These are phyloP conservation scores for Nicotiana paniculata DNA, from an alignment of 257 asterid species.

Conservation along the genomic window DNA sequence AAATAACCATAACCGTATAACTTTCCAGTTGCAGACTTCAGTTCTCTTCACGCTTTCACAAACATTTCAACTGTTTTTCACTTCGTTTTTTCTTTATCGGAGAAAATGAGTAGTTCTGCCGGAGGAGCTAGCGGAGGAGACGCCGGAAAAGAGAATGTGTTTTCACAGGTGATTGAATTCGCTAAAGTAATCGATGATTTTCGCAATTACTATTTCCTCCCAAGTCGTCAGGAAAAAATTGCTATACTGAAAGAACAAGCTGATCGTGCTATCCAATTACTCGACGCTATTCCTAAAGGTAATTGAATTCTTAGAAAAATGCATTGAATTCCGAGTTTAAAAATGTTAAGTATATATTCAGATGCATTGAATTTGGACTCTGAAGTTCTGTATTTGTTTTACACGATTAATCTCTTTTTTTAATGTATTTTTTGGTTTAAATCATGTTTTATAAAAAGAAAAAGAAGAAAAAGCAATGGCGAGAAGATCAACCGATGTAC, in stretches of 20 bases:
- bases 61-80: too few relatives aligned
- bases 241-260: not conserved
- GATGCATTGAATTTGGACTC: not conserved
- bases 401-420: not conserved
- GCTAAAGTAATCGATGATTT: not conserved
- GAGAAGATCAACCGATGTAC: too few relatives aligned
- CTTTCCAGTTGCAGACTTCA: not conserved
- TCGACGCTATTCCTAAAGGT: not conserved
- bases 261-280: not conserved
- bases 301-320: too few relatives aligned
- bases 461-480: too few relatives aligned
- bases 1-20: too few relatives aligned
- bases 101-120: too few relatives aligned
- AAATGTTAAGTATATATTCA: not conserved
- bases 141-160: not conserved
- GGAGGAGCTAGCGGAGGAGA: too few relatives aligned
- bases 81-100: too few relatives aligned
- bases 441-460: too few relatives aligned
- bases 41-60: not conserved
- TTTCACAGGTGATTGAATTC: not conserved
- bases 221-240: not conserved
- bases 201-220: not conserved
- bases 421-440: too few relatives aligned
- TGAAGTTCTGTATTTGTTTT: not conserved
- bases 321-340: too few relatives aligned